These are phyloP conservation scores for Prunus mume DNA, from an alignment of 306 rosid species.

Conservation along the genomic window DNA sequence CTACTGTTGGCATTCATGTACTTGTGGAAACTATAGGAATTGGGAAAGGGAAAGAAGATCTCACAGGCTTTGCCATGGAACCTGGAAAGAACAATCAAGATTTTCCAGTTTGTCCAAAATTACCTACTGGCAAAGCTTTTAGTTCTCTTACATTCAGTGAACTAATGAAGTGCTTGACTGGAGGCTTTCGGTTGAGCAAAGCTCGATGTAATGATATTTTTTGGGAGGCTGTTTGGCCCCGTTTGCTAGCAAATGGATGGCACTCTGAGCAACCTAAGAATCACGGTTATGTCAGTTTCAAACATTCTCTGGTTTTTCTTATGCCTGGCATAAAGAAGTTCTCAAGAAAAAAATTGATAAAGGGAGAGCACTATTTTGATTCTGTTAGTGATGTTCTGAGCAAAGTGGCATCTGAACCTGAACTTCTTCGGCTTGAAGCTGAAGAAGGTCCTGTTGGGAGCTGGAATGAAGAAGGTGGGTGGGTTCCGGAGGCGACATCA, in stretches of 20 bases:
- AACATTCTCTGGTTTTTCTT: constrained; percentile 56
- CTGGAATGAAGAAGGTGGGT: constrained; percentile 35
- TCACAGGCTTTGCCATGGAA: constrained; percentile 51
- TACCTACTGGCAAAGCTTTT: constrained; percentile 48
- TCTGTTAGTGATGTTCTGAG: constrained; percentile 71
- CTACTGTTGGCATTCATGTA: constrained; percentile 45
- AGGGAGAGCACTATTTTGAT: constrained; percentile 75
- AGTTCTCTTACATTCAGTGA: constrained; percentile 62
- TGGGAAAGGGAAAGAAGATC: constrained; percentile 72
- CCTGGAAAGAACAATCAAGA: constrained; percentile 44
- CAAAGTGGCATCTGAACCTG: constrained; percentile 74
- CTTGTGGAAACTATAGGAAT: constrained; percentile 76
- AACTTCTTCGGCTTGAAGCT: constrained; percentile 62
- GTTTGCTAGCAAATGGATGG: constrained; percentile 80
- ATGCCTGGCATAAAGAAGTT: constrained; percentile 71
- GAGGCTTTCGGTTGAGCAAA: constrained; percentile 70
- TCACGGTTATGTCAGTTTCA: constrained; percentile 49
- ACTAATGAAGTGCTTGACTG: constrained; percentile 57
- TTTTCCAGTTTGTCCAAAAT: constrained; percentile 27
- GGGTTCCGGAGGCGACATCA: constrained; percentile 39
- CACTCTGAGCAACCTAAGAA: constrained; percentile 69
- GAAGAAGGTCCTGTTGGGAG: constrained; percentile 42
- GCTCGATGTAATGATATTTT: constrained; percentile 64
- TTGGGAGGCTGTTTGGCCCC: constrained; percentile 97
- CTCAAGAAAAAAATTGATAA: constrained; percentile 63